phyloP scores from a whole-genome alignment of 129 eudicot genomes.

The Centrapalus pauciflorus region DNA sequence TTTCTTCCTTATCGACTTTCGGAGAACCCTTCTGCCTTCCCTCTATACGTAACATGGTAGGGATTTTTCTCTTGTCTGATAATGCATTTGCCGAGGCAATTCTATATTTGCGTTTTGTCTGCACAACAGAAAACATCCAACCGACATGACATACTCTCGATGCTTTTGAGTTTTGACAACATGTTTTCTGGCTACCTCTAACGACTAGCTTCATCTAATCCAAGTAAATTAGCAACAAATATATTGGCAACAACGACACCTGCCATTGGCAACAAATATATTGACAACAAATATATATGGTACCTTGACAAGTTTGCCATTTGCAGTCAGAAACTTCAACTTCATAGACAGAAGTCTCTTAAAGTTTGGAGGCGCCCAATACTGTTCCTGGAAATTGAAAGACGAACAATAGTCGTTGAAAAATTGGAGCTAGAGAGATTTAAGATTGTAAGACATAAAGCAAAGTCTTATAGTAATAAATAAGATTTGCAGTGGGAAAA shows the following conservation, averaged over 20 bases:
- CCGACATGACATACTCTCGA: too few species aligned
- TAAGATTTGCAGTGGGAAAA: background rate
- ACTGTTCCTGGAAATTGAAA: constrained; percentile 60
- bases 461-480: background rate
- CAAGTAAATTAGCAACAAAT: background rate
- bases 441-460: background rate
- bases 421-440: constrained; percentile 5
- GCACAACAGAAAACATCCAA: background rate
- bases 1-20: constrained; percentile 46
- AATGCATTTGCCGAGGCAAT: constrained; percentile 42
- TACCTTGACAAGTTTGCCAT: constrained; percentile 81
- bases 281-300: background rate
- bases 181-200: background rate
- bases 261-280: background rate
- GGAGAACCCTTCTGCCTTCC: constrained; percentile 49
- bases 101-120: constrained; percentile 76
- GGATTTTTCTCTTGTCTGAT: constrained; percentile 54
- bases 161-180: too few species aligned
- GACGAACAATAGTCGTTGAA: background rate
- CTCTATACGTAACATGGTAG: constrained; percentile 42
- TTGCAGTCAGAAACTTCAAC: constrained; percentile 71
- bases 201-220: background rate
- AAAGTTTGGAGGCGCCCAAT: constrained; percentile 95
- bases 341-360: constrained; percentile 82
- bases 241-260: background rate